These are phyloP conservation scores for Nidularia sp. DNA, from an alignment of 768 basidiomycete genomes.

Conservation along the genomic window DNA sequence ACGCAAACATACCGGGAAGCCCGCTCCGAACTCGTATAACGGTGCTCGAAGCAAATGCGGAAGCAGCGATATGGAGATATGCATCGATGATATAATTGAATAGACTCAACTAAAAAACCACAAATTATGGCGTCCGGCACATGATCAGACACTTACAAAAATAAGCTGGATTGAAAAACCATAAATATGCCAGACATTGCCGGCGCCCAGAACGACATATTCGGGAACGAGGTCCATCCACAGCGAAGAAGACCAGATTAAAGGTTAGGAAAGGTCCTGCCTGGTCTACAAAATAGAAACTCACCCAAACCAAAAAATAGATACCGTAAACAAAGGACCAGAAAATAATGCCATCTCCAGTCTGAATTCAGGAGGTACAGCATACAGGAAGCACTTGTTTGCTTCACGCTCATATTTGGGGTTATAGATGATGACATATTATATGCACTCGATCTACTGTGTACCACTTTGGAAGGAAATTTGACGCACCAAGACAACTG, in stretches of 20 bases:
- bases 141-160: constrained; percentile 41
- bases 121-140: no score
- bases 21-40: constrained; percentile 50
- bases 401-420: constrained; percentile 42
- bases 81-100: constrained; percentile 63
- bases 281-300: constrained; percentile 8
- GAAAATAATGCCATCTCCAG: constrained; percentile 45
- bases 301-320: constrained; percentile 66
- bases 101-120: constrained; percentile 36
- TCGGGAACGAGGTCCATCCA: constrained; percentile 58
- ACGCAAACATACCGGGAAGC: constrained; percentile 35
- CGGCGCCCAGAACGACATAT: constrained; percentile 49
- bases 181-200: constrained; percentile 43
- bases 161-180: constrained; percentile 51
- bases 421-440: constrained; percentile 48
- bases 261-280: constrained; percentile 2
- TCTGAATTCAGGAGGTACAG: constrained; percentile 59
- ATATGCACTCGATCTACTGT: not conserved
- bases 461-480: not conserved
- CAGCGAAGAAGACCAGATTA: not conserved
- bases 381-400: constrained; percentile 38
- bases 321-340: constrained; percentile 44
- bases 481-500: constrained; percentile 35
- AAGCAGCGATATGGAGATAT: constrained; percentile 51
- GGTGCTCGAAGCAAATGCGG: constrained; percentile 50